Evolutionary conservation across 78 protist species (phyloP), one percentile per base, ranked within the genome.

Genomic region (Anaeramoeba ignava): DNA sequence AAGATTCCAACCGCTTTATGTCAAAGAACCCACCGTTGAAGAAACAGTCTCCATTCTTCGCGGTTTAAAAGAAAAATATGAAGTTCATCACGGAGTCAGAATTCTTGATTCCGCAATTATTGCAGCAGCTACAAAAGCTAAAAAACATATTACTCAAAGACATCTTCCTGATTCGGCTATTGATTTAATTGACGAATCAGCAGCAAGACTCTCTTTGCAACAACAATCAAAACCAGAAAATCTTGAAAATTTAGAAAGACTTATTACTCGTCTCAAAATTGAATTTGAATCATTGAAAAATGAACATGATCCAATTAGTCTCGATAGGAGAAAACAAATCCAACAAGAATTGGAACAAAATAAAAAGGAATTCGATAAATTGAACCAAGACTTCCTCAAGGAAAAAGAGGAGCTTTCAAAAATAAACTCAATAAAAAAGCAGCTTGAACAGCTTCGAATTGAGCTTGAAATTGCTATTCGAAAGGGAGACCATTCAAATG

Each of bases 111-210:
- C 89, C 17, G 96, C 99, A 1, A 91, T 98, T 73, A 97, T 98
- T 2, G 87, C 89, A 1, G 98, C 99, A 0, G 98, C 95, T 1
- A 88, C 84, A 83, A 91, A 95, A 33, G 42, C 97, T 40, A 79
- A 81, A 67, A 91, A 99, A 1, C 96, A 98, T 91, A 93, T 98
- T 86, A 81, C 92, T 1, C 83, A 88, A 42, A 89, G 99, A 40
- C 94, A 91, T 93, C 93, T 95, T 38, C 99, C 99, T 0, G 99
- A 98, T 90, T 94, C 94, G 85, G 97, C 98, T n/a, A 98, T 98
- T 68, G 99, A 98, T 85, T 89, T 98, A 17, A 38, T 88, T 3
- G 99, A 95, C 83, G 99, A 98, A 84, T 98, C 99, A 1, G 91
- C 96, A 79, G 96, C 98, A 40, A 86, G 73, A 39, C 38, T 73